A percentile compares a stretch with the other conserved stretches of the same genome.
These are phyloP conservation scores for Alternaria burnsii DNA, from an alignment of 2,329 filamentous ascomycete genomes.

Conservation along the genomic window DNA sequence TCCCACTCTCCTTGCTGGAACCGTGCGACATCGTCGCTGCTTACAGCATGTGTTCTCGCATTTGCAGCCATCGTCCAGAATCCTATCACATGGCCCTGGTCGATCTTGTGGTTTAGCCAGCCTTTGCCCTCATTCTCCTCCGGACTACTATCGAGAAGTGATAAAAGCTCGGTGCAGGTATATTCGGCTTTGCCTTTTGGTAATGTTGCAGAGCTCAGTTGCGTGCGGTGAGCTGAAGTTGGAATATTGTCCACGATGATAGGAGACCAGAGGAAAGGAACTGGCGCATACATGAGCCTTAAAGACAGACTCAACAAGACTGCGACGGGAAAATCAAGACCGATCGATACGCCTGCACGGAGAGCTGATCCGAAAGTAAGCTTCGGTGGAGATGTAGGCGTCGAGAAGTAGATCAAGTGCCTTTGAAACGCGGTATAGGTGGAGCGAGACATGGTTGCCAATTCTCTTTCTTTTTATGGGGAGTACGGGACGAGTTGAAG, in stretches of 20 bases:
- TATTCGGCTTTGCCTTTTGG: conserved; percentile 21
- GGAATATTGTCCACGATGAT: conserved; percentile 32
- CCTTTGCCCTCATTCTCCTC: conserved; percentile 15
- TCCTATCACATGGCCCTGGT: conserved; percentile 31
- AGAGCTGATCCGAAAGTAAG: conserved; percentile 31
- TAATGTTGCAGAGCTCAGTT: conserved; percentile 20
- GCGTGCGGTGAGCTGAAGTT: conserved; percentile 24
- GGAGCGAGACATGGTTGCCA: conserved; percentile 17
- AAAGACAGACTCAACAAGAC: conserved; percentile 29
- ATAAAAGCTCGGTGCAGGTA: conserved; percentile 29
- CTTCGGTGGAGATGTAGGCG: conserved; percentile 26
- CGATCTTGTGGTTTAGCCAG: conserved; percentile 25
- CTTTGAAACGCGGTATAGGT: conserved; percentile 31
- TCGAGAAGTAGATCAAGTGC: conserved; percentile 36
- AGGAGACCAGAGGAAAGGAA: conserved; percentile 23
- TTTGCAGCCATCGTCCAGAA: conserved; percentile 35
- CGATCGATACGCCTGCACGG: conserved; percentile 26
- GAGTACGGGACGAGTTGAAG: background rate
- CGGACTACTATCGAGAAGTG: conserved; percentile 2
- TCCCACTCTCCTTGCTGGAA: conserved; percentile 38
- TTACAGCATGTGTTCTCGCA: conserved; percentile 26
- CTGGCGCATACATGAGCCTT: conserved; percentile 28
- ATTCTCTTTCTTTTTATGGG: background rate
- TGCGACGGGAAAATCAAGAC: conserved; percentile 33
- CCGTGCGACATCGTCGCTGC: conserved; percentile 29